phyloP scores from a whole-genome alignment of 2,329 filamentous ascomycete species.

The Metarhizium guizhouense region DNA sequence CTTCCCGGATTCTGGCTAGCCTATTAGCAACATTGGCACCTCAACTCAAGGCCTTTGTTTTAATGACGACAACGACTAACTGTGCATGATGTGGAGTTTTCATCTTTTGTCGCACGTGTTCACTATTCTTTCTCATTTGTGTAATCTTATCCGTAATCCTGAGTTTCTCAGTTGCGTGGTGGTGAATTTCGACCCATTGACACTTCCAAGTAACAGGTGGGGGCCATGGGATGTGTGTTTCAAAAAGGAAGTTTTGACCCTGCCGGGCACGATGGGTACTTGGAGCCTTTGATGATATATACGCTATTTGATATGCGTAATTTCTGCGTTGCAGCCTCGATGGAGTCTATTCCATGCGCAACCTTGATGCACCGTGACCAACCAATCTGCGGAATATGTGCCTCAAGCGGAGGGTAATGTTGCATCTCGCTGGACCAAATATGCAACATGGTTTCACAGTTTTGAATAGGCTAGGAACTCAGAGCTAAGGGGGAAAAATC shows the following conservation, averaged over 20 bases:
- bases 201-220: neutral
- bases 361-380: neutral
- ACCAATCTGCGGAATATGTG: neutral
- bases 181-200: neutral
- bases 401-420: neutral
- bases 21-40: neutral
- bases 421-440: neutral
- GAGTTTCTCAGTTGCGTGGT: neutral
- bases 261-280: neutral
- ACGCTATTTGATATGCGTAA: neutral
- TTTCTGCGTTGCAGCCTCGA: neutral
- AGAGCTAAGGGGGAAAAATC: neutral
- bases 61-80: constrained; percentile 5
- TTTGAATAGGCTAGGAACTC: neutral
- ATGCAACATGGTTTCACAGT: neutral
- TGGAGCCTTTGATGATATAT: neutral
- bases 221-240: neutral
- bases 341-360: neutral
- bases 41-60: neutral
- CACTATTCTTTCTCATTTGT: neutral
- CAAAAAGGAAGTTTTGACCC: neutral
- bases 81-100: constrained; percentile 4
- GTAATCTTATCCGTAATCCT: neutral
- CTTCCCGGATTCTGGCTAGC: neutral
- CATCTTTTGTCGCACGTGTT: neutral